Evolutionary conservation across 2,329 filamentous ascomycete species (phyloP), one percentile per base, ranked within the genome.

Genomic region (Domatiomyces globalis): DNA sequence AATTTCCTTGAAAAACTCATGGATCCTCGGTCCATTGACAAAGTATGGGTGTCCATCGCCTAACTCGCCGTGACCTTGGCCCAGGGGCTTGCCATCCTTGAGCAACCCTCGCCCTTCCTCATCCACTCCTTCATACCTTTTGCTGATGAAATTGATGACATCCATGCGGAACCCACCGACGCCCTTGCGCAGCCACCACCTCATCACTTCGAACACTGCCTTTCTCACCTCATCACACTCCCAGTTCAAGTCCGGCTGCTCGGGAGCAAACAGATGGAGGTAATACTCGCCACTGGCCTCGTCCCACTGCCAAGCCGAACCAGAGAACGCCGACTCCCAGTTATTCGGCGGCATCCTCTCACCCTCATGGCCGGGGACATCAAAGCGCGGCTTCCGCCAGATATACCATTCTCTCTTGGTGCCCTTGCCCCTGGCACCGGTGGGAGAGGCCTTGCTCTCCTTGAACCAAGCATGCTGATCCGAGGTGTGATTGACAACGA

Each of bases 181-280:
- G 2, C 84, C 84, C 18, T 75, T 74, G 33, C 81, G 70, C 1
- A 88, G 73, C 85, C 85, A 89, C 62, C 87, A 88, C 43, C 75
- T 73, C 76, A 87, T 83, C 1, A 80, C 71, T 7, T 72, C 73
- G 64, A 85, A 84, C 17, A 87, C 77, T 5, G 82, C 84, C 25
- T 74, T 66, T 3, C 84, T 75, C 0, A 79, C 75, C 19, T 74
- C 75, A 0, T 71, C 67, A 51, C 81, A 84, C 61, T 87, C 82
- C 84, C 84, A 88, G 64, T 89, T 89, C 9, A 89, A 70, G 58
- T 89, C 85, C 0, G 85, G 84, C 63, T 87, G 84, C 55, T 83
- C 76, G 6, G 75, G 74, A 7, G 79, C 78, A 63, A 86, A 89
- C 12, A 89, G 72, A 55, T 83, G 79, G 0, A 87, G 74, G 61